Conservation (phyloP, 495 filamentous ascomycete genomes). For the Entonaema liquescens region DNA sequence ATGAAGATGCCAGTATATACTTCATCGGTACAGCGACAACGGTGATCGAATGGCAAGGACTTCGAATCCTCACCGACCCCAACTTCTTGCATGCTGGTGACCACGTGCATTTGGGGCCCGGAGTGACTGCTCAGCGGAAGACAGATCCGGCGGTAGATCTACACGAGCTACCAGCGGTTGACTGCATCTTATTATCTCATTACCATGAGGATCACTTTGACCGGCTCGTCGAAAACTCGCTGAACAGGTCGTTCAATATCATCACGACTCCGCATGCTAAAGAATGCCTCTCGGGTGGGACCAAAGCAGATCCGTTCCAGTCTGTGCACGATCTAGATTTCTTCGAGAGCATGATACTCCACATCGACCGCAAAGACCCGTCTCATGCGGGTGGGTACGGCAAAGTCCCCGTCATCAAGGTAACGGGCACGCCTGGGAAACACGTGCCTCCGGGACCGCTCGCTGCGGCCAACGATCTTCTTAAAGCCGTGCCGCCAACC, state of each 20-base stretch:
- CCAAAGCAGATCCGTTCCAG: slow-evolving; percentile 61
- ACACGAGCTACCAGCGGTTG: slow-evolving; percentile 67
- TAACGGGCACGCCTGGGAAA: slow-evolving; percentile 76
- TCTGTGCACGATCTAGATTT: slow-evolving; percentile 62
- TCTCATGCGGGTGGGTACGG: slow-evolving; percentile 19
- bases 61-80: slow-evolving; percentile 73
- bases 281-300: slow-evolving; percentile 49
- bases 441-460: slow-evolving; percentile 67
- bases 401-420: slow-evolving; percentile 56
- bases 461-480: slow-evolving; percentile 62
- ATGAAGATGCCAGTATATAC: slow-evolving; percentile 48
- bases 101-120: slow-evolving; percentile 73
- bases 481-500: slow-evolving; percentile 71
- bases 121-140: slow-evolving; percentile 60
- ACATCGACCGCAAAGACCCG: slow-evolving; percentile 48
- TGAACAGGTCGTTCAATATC: slow-evolving; percentile 68
- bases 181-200: slow-evolving; percentile 69
- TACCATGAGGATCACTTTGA: slow-evolving; percentile 77
- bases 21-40: slow-evolving; percentile 76
- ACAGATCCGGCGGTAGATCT: slow-evolving; percentile 70
- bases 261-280: slow-evolving; percentile 73
- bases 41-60: slow-evolving; percentile 69
- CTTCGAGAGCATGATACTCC: slow-evolving; percentile 63
- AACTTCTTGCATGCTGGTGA: slow-evolving; percentile 77
- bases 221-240: slow-evolving; percentile 63